Conservation (phyloP, 441 rosid species). For the Flueggea neowawraea region DNA sequence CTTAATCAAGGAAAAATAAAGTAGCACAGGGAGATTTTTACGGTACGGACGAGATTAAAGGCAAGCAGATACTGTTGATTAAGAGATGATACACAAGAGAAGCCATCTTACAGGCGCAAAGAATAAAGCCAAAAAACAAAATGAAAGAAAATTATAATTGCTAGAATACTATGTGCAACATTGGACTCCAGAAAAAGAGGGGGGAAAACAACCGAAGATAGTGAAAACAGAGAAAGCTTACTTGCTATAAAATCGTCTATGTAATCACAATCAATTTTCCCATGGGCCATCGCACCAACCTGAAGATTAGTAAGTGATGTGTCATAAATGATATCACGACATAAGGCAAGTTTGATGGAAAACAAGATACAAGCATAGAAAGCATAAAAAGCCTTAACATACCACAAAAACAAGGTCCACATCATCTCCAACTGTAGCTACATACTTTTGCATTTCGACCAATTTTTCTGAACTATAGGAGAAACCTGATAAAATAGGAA, state of each 20-base stretch:
- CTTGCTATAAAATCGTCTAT: constrained; percentile 72
- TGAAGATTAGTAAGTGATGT: constrained; percentile 13
- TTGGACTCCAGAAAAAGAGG: no score
- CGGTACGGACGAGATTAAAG: no score
- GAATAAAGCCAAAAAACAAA: no score
- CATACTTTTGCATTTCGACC: constrained; percentile 57
- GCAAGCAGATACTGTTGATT: no score
- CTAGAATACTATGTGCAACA: no score
- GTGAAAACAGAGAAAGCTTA: constrained; percentile 14
- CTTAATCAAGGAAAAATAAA: no score
- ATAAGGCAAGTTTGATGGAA: background rate
- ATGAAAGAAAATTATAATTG: no score
- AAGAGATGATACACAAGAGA: no score
- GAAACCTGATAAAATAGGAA: constrained; percentile 44
- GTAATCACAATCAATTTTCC: constrained; percentile 67
- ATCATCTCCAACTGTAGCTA: constrained; percentile 43
- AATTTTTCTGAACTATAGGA: constrained; percentile 75
- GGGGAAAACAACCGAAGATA: background rate
- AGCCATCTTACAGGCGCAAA: no score
- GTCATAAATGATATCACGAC: background rate
- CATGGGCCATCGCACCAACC: constrained; percentile 96
- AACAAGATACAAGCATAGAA: background rate
- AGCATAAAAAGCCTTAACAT: constrained; percentile 12
- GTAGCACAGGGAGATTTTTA: no score
- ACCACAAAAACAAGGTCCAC: constrained; percentile 81